Base-by-base conservation (phyloP, 805 yeast species). In the Diddensiella santjacobensis region DNA sequence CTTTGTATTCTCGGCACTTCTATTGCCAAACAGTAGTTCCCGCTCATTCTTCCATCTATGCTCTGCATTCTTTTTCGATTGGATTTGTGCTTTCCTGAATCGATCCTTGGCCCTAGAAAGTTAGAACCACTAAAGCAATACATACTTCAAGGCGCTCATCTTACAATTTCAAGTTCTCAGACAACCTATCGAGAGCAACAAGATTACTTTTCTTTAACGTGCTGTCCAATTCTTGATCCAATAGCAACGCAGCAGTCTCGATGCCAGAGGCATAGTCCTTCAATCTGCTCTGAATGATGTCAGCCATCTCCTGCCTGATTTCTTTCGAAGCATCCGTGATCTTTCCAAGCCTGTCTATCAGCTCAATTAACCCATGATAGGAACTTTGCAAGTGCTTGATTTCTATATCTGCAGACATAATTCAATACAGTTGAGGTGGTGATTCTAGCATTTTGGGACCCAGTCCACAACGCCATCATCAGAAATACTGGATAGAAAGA, bases 21-120 rank as follows among this genome's bases (percentile, higher is more conserved):
- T 10, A 40, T 46, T 44, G 29, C 49, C 53, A 49, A 57, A 58
- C 31, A 58, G 45, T 24, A 37, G 22, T 13, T 54, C 55, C 22
- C 61, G 48, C 29, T 58, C 53, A 19, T 23, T 26, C 18, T 44
- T 43, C 55, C 56, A 56, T 15, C 31, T 44, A 39, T 38, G 35
- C 30, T 51, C 44, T 8, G 44, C 23, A 35, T 58, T 58, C 35
- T 48, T 46, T 31, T 58, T 58, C 29, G 58, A 45, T 39, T 56
- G 53, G 3, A 58, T 40, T 46, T 56, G 61, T 3, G 61, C 59
- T 31, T 36, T 40, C 13, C 62, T 46, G 39, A 56, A 58, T 23
- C 47, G 30, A 24, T 31, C 38, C 37, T 43, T 45, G 2, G 53
- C 50, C 5, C 47, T 43, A 17, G 35, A 22, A 22, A 31, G 37